These are phyloP conservation scores for Hypholoma sublateritium DNA, from an alignment of 768 basidiomycete species.

Conservation along the genomic window DNA sequence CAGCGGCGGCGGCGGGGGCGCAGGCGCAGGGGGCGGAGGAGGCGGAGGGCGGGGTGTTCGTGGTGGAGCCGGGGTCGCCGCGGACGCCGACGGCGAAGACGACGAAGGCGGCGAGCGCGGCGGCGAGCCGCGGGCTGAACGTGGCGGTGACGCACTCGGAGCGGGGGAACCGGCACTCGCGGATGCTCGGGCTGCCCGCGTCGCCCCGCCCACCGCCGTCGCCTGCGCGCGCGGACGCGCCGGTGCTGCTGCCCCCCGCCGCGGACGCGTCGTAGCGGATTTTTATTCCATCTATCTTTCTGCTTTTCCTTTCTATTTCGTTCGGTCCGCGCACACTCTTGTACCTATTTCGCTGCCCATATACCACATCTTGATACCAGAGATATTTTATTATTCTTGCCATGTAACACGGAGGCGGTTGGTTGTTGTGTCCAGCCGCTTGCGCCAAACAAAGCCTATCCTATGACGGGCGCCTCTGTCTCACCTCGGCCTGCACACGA, in stretches of 20 bases:
- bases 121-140: constrained; percentile 72
- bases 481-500: neutral
- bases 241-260: constrained; percentile 7
- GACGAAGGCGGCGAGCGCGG: constrained; percentile 57
- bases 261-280: constrained; percentile 1
- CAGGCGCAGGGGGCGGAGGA: constrained; percentile 18
- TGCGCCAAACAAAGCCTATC: neutral
- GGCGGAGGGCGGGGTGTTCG: constrained; percentile 23
- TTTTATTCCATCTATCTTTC: constrained; percentile 9
- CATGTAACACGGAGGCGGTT: constrained; percentile 8
- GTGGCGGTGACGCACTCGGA: constrained; percentile 51
- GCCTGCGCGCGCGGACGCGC: constrained; percentile 32
- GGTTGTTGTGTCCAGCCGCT: too few relatives aligned
- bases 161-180: constrained; percentile 62
- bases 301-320: constrained; percentile 5
- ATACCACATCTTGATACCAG: constrained; percentile 41
- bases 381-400: constrained; percentile 15
- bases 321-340: neutral
- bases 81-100: constrained; percentile 38
- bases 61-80: constrained; percentile 42
- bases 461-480: neutral
- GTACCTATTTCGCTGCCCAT: constrained; percentile 10
- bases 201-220: constrained; percentile 48
- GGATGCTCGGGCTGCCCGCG: constrained; percentile 61
- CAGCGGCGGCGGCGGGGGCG: constrained; percentile 19